Base-by-base conservation (phyloP, 768 basidiomycete species). In the Tylopilus felleus region DNA sequence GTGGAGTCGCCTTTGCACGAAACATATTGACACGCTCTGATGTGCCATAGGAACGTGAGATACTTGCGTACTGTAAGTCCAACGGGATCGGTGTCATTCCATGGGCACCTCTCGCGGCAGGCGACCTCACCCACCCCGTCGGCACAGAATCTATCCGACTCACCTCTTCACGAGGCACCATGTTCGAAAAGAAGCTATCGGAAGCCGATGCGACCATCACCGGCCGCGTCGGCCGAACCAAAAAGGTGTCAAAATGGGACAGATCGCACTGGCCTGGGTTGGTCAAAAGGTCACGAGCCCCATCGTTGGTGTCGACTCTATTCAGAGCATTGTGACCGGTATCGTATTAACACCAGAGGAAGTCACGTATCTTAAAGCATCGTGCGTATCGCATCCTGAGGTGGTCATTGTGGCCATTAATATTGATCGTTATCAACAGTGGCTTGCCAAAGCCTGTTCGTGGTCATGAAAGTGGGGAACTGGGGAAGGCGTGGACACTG, bases 261-360 rank as follows among this genome's bases (percentile, higher is more conserved):
- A 79, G 54, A 69, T 79, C 29, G 77, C 77, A 10, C 55, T 80
- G 4, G 73, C 75, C 2, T 79, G 78, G 78, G 53, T 68, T 1
- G 40, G 14, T 31, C 46, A 62, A 27, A 80, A 80, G 60, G 72
- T 76, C 8, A 59, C 71, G 6, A 76, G 74, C 21, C 78, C 78
- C 0, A 78, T 80, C 51, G 69, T 77, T 6, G 77, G 79, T 3
- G 56, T 69, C 19, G 76, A 59, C 56, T 69, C 68, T 16, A 56
- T 74, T 43, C 39, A 60, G 45, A 72, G 58, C 14, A 70, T 74
- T 23, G 58, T 68, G 27, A 60, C 56, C 0, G 56, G 49, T 8
- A 44, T 70, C 38, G 56, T 33, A 31, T 56, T 73, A 39, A 68
- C 66, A 1, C 52, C 48, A 2, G 69, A 71, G 51, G 72, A 74